Percentiles rank a stretch among this genome's conserved stretches.
These are phyloP conservation scores for Collybia mongolica DNA, from an alignment of 768 basidiomycete species.

Conservation along the genomic window DNA sequence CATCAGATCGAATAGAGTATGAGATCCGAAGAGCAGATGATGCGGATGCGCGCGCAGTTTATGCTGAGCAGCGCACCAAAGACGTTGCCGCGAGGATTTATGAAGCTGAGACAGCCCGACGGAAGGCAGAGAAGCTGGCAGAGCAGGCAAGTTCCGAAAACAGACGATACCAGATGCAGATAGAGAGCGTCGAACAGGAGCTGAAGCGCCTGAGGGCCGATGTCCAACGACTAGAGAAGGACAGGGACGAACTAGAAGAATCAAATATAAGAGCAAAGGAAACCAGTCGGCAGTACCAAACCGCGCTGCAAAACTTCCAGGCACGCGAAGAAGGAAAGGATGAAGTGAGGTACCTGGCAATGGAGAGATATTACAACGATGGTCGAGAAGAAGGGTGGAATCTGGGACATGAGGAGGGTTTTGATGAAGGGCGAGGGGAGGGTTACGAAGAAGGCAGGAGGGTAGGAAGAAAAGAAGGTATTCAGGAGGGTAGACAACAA, in stretches of 20 bases:
- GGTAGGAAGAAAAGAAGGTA: constrained; percentile 39
- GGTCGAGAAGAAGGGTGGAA: constrained; percentile 44
- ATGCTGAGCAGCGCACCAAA: constrained; percentile 46
- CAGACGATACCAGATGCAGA: constrained; percentile 42
- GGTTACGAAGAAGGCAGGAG: constrained; percentile 40
- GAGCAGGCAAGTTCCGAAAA: constrained; percentile 36
- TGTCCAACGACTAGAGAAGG: constrained; percentile 27
- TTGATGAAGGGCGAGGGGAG: constrained; percentile 37
- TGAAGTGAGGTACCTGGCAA: constrained; percentile 37
- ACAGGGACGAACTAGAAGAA: constrained; percentile 42
- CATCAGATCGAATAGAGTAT: constrained; percentile 53
- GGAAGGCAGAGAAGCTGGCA: constrained; percentile 30
- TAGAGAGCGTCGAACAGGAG: constrained; percentile 47
- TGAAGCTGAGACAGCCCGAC: constrained; percentile 39
- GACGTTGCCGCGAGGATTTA: constrained; percentile 36
- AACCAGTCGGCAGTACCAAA: constrained; percentile 39
- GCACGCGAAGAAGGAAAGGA: constrained; percentile 40
- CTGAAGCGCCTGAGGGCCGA: constrained; percentile 33
- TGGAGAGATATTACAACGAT: constrained; percentile 43
- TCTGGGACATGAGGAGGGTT: constrained; percentile 45
- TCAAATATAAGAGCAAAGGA: constrained; percentile 41
- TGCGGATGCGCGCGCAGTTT: constrained; percentile 47
- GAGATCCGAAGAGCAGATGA: constrained; percentile 56
- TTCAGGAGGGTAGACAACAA: constrained; percentile 37
- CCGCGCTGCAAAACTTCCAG: constrained; percentile 42